Conservation (phyloP, 177 flowering plant genomes). For the Tripterygium wilfordii region DNA sequence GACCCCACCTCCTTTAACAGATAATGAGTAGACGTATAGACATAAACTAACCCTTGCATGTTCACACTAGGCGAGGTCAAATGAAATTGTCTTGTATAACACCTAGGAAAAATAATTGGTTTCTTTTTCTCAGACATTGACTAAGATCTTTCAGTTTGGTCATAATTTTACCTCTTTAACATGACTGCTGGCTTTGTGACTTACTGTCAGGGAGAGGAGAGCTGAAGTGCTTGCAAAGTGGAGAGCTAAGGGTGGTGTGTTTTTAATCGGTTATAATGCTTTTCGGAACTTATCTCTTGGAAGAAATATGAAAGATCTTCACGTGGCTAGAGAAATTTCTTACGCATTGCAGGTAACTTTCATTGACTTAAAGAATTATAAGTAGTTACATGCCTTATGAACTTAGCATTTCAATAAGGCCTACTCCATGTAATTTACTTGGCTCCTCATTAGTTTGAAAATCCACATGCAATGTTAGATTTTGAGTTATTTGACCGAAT, state of each 20-base stretch:
- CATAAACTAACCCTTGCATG: too few species aligned
- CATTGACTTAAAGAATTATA: neutral
- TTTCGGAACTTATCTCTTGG: slow-evolving; percentile 86
- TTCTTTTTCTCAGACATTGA: too few species aligned
- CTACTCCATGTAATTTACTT: too few species aligned
- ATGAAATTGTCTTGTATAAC: too few species aligned
- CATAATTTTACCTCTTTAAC: neutral
- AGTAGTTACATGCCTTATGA: neutral
- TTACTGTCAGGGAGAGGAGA: slow-evolving; percentile 65
- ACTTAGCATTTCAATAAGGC: too few species aligned
- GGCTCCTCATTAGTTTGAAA: neutral
- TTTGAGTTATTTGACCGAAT: neutral
- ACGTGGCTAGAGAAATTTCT: slow-evolving; percentile 57
- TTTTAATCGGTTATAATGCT: slow-evolving; percentile 83
- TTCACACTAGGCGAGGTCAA: too few species aligned
- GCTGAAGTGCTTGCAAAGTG: slow-evolving; percentile 73
- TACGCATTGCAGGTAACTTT: slow-evolving; percentile 62
- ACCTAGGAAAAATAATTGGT: too few species aligned
- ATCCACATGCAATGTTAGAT: neutral
- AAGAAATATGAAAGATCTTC: slow-evolving; percentile 69
- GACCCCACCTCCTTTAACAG: too few species aligned
- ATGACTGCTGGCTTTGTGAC: neutral
- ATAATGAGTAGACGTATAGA: too few species aligned
- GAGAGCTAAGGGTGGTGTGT: slow-evolving; percentile 90
- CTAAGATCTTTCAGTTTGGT: neutral